Evolutionary conservation across 257 asterid species (phyloP).

Genomic region (Nicotiana attenuata): DNA sequence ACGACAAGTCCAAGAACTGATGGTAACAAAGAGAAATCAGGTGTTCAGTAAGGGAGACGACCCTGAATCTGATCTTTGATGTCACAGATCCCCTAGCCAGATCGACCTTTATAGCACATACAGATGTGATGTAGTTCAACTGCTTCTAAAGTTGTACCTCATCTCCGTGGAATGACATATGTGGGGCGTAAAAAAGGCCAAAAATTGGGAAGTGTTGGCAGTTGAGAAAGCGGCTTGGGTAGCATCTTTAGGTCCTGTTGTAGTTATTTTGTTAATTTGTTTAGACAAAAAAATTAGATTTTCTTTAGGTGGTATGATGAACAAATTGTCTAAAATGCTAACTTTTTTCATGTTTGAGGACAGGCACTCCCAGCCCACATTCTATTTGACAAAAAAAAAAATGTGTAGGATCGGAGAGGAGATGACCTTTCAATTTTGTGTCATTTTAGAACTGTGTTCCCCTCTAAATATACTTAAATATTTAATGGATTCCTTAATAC

Average conservation of each 20-base stretch:
- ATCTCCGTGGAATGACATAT: neutral
- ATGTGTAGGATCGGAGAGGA: neutral
- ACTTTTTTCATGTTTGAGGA: neutral
- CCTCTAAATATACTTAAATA: too few species aligned
- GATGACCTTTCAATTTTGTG: too few species aligned
- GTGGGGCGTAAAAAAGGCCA: neutral
- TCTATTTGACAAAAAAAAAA: neutral
- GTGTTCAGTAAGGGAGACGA: neutral
- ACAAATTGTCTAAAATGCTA: neutral
- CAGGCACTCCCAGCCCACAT: neutral
- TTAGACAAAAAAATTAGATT: neutral
- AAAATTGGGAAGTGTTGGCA: neutral
- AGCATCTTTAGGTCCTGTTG: neutral
- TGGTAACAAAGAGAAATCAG: conserved; percentile 10
- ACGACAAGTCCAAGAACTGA: conserved; percentile 15
- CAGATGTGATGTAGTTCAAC: neutral
- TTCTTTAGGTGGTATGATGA: neutral
- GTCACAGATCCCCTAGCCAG: neutral
- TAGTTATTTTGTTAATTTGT: conserved; percentile 1
- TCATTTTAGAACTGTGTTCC: too few species aligned
- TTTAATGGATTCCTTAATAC: too few species aligned
- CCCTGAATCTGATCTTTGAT: neutral
- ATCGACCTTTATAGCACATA: neutral
- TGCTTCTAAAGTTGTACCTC: neutral
- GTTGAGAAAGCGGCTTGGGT: neutral